Conservation (phyloP, 1,139 yeast genomes). For the Magnusiomyces tetraspermus region DNA sequence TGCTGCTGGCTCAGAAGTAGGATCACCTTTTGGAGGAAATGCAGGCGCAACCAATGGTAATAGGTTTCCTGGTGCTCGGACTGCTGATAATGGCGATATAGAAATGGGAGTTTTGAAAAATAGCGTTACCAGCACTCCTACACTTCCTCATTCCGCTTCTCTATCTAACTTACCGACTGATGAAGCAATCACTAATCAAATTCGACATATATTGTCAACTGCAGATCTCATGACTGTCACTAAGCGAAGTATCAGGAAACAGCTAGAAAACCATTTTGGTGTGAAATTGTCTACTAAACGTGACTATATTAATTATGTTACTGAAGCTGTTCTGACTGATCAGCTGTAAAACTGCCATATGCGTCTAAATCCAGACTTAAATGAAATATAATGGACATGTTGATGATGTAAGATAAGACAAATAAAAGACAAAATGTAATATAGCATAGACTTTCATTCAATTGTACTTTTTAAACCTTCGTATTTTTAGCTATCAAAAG, state of each 20-base stretch:
- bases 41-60: background rate
- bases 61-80: background rate
- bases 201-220: conserved; percentile 31
- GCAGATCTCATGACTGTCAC: conserved; percentile 36
- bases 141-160: no score
- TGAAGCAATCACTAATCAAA: conserved; percentile 31
- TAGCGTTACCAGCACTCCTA: no score
- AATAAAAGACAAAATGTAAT: no score
- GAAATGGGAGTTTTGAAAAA: conserved; percentile 21
- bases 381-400: no score
- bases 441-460: no score
- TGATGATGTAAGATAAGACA: no score
- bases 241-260: conserved; percentile 32
- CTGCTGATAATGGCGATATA: conserved; percentile 14
- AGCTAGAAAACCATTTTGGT: conserved; percentile 32
- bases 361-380: no score
- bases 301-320: conserved; percentile 35
- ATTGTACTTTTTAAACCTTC: no score
- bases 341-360: conserved; percentile 31
- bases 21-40: background rate
- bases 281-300: conserved; percentile 29
- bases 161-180: conserved; percentile 29
- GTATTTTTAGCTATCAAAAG: no score
- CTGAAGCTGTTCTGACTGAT: conserved; percentile 35
- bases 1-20: background rate